These are phyloP conservation scores for Chenopodium album DNA, from an alignment of 148 eudicot species.

Conservation along the genomic window DNA sequence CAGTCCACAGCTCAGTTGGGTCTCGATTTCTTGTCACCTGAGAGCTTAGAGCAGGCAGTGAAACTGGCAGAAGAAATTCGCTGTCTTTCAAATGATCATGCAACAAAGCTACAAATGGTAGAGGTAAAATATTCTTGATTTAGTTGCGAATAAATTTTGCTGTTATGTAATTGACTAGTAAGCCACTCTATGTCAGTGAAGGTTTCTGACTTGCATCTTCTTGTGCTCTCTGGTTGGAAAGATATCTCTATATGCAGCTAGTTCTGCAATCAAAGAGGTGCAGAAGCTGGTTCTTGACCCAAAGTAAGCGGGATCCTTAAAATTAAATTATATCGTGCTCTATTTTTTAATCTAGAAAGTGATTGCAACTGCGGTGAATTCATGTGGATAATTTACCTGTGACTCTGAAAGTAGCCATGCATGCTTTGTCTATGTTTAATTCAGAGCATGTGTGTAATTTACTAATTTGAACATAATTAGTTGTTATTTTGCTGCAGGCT, in stretches of 20 bases:
- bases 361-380: not conserved
- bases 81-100: conserved; percentile 83
- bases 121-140: conserved; percentile 50
- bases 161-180: not conserved
- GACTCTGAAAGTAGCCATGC: not conserved
- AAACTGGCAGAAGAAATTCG: conserved; percentile 85
- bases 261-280: conserved; percentile 94
- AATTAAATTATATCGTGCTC: not conserved
- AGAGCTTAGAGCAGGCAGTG: conserved; percentile 68
- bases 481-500: conserved; percentile 45
- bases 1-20: conserved; percentile 94
- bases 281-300: conserved; percentile 89
- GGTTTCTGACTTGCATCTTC: conserved; percentile 18
- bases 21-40: conserved; percentile 92
- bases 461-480: conserved; percentile 1
- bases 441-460: not conserved
- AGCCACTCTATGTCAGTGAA: not conserved
- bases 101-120: conserved; percentile 84
- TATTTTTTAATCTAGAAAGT: not conserved
- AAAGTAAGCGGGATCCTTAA: conserved; percentile 55
- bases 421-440: not conserved
- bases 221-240: conserved; percentile 75
- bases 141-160: not conserved
- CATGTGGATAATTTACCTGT: not conserved
- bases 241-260: conserved; percentile 90